Evolutionary conservation across 179 eudicot genomes (phyloP).

Genomic region (Actinidia polygama): DNA sequence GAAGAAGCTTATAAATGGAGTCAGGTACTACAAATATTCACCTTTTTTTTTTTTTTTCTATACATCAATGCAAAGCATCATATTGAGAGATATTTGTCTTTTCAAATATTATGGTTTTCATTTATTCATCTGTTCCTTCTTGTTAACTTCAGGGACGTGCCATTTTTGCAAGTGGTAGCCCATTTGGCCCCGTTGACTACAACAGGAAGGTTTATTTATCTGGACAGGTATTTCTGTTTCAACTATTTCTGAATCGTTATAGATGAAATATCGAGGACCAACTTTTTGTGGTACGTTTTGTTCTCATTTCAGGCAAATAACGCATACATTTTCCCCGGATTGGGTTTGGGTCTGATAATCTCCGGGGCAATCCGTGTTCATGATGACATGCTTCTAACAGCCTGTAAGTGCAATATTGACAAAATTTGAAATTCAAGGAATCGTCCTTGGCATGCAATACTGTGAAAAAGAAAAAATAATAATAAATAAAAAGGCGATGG

Average conservation of each 20-base stretch:
- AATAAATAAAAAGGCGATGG: neutral
- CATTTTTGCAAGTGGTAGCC: conserved; percentile 97
- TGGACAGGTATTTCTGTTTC: conserved; percentile 67
- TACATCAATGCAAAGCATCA: neutral
- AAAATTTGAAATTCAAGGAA: neutral
- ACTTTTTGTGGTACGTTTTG: neutral
- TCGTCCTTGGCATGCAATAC: neutral
- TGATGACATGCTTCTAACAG: conserved; percentile 89
- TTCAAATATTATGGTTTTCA: neutral
- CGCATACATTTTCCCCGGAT: conserved; percentile 95
- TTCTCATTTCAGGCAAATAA: conserved; percentile 70
- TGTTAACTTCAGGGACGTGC: conserved; percentile 69
- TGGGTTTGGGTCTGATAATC: conserved; percentile 90
- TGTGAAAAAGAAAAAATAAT: neutral
- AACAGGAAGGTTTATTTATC: conserved; percentile 69
- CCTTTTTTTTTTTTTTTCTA: neutral
- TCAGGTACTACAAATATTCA: conserved; percentile 44
- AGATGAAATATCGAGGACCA: neutral
- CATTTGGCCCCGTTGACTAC: conserved; percentile 80
- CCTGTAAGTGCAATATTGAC: conserved; percentile 72
- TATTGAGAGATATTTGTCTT: neutral
- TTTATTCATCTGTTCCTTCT: neutral
- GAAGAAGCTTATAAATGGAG: conserved; percentile 87
- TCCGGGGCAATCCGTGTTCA: conserved; percentile 96
- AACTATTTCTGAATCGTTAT: neutral